Evolutionary conservation across 176 grass and related monocot species (phyloP), one percentile per base, ranked within the genome.

Genomic region (Oryza punctata): DNA sequence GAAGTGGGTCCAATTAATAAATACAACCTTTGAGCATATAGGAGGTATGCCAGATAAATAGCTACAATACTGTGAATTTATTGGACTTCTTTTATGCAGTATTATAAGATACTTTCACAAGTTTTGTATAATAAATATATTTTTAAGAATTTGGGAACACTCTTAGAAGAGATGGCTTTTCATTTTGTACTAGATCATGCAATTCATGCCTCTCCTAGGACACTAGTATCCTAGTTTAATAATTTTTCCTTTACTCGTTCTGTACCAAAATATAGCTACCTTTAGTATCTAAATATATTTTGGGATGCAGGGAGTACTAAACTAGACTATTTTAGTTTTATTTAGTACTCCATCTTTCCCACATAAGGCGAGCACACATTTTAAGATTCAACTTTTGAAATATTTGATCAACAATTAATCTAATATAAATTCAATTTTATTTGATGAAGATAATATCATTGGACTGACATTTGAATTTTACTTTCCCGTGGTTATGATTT

Each of bases 11-110:
- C 80, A 92, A 77, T 93, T 86, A 49, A 95, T 98, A 80, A 95
- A 98, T 89, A 91, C 93, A 65, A 98, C 96, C 25, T 98, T 98
- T 63, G 89, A 90, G 44, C 96, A 98, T 87, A 90, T 98, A 82
- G 93, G 96, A 98, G 96, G 96, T 98, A 86, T 84, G 44, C 45
- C 23, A 21, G 52, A 57, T 57, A 57, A 19, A 57, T 57, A 21
- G 19, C 8, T 57, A 49, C 76, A 70, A 45, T 47, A 4, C 49
- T 90, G 80, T 86, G 21, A 26, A 70, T 61, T 73, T 76, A 44
- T 69, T 25, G 33, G 12, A 73, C 3, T 26, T 21, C 37, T 28
- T 71, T 82, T 73, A 37, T 79, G 37, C 21, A 66, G 71, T 84
- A 43, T 35, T 77, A 60, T 85, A 70, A 70, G 14, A 52, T 43